Evolutionary conservation across 176 grass and related monocot species (phyloP), one percentile per base, ranked within the genome.

Genomic region (Oryza glumipatula): DNA sequence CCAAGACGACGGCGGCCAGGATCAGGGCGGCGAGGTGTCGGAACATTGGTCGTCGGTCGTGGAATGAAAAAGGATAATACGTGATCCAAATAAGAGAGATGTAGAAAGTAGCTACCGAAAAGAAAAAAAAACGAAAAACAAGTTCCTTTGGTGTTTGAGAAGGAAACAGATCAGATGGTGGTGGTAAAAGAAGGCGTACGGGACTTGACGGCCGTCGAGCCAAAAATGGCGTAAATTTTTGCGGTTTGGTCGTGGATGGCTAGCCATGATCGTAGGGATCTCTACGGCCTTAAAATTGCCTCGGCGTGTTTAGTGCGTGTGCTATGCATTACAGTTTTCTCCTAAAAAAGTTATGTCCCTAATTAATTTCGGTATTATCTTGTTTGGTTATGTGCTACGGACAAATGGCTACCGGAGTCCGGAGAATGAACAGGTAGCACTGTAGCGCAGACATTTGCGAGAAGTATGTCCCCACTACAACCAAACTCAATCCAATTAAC

Each of bases 211-310:
- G 63, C 11, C 19, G 21, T 64, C 14, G 26, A 26, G 64, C 14
- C 6, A 87, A 80, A 87, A 32, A 13, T 84, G 71, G 32, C 89
- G 44, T 49, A 54, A 86, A 46, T 68, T 87, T 83, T 32, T 24
- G 76, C 69, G 16, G 65, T 14, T 21, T 48, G 15, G 3, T 26
- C 5, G 2, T 70, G 61, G 84, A 70, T 90, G 89, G 80, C 5
- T 70, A 70, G 28, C 75, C 84, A 75, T 90, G n/a, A 78, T 87
- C 74, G 49, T 87, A 87, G 84, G 58, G 58, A 80, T n/a, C 68
- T 36, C 64, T 56, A 10, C 78, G 44, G 11, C 66, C 32, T 82
- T 72, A 65, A 76, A 68, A 58, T 67, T 67, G 33, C 16, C 23
- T 73, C 54, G 22, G 56, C 46, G 11, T 17, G 39, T 58, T 65